Conservation (phyloP, 176 grass and related monocot genomes). For the Musa schizocarpa region DNA sequence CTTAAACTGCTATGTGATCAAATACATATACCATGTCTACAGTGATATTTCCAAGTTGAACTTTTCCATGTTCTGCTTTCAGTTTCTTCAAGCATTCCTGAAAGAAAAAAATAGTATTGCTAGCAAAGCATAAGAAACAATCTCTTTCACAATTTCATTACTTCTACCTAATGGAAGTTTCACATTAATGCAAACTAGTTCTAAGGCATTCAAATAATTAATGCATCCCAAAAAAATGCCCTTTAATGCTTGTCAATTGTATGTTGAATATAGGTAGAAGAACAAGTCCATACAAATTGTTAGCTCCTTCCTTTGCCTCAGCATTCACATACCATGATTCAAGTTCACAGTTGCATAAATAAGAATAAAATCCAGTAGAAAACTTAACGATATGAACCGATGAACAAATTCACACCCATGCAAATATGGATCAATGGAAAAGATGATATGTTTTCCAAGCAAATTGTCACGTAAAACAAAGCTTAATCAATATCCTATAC, state of each 20-base stretch:
- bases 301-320: not conserved
- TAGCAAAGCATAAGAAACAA: not conserved
- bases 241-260: not conserved
- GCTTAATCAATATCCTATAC: not conserved
- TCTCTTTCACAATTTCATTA: not conserved
- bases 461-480: not conserved
- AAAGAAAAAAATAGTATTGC: slow-evolving; percentile 6
- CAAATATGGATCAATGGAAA: no score
- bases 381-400: not conserved
- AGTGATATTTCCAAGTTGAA: slow-evolving; percentile 91
- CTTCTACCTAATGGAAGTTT: not conserved
- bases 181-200: not conserved
- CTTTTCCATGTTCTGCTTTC: slow-evolving; percentile 82
- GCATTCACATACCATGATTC: not conserved
- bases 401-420: no score
- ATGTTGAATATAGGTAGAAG: not conserved
- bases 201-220: not conserved
- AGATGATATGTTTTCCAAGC: no score
- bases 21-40: slow-evolving; percentile 69
- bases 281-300: not conserved
- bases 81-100: slow-evolving; percentile 95
- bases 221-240: not conserved
- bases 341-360: not conserved
- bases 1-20: not conserved
- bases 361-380: not conserved